Conservation (phyloP, 2,329 filamentous ascomycete genomes). For the Aciculosporium take region DNA sequence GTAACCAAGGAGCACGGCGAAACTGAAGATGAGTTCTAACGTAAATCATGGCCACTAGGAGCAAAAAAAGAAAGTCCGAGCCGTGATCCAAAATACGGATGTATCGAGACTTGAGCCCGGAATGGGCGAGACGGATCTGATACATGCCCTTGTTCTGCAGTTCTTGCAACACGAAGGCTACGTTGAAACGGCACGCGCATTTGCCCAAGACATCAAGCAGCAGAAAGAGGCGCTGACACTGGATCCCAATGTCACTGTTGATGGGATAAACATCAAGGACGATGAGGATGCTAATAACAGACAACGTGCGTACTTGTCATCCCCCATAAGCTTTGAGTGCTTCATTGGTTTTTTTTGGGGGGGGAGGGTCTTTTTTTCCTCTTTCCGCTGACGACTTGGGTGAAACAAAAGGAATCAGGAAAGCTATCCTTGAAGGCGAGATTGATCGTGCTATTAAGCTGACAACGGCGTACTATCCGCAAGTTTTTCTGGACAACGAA, state of each 20-base stretch:
- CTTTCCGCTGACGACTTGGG: constrained; percentile 4
- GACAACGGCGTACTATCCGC: constrained; percentile 64
- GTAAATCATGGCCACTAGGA: constrained; percentile 25
- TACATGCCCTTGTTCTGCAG: constrained; percentile 70
- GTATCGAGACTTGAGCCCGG: constrained; percentile 47
- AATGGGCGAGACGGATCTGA: constrained; percentile 59
- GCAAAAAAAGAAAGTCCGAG: constrained; percentile 44
- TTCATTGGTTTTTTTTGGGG: too few relatives aligned
- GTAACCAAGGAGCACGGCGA: neutral
- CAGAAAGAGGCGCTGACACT: constrained; percentile 58
- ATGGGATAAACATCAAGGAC: constrained; percentile 55
- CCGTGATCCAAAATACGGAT: constrained; percentile 43
- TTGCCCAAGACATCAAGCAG: constrained; percentile 63
- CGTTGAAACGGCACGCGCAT: constrained; percentile 79
- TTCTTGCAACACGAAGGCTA: constrained; percentile 93
- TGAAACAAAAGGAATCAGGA: constrained; percentile 54
- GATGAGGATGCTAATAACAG: constrained; percentile 77
- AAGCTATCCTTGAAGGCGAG: constrained; percentile 78
- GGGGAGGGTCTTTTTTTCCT: neutral
- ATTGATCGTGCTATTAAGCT: constrained; percentile 80
- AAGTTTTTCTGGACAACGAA: constrained; percentile 65
- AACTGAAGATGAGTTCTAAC: neutral
- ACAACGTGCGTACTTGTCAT: constrained; percentile 64
- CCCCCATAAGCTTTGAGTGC: too few relatives aligned
- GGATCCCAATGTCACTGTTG: constrained; percentile 36